A percentile compares a stretch with the other conserved stretches of the same genome.
These are phyloP conservation scores for Artomyces pyxidatus DNA, from an alignment of 768 basidiomycete genomes.

Conservation along the genomic window DNA sequence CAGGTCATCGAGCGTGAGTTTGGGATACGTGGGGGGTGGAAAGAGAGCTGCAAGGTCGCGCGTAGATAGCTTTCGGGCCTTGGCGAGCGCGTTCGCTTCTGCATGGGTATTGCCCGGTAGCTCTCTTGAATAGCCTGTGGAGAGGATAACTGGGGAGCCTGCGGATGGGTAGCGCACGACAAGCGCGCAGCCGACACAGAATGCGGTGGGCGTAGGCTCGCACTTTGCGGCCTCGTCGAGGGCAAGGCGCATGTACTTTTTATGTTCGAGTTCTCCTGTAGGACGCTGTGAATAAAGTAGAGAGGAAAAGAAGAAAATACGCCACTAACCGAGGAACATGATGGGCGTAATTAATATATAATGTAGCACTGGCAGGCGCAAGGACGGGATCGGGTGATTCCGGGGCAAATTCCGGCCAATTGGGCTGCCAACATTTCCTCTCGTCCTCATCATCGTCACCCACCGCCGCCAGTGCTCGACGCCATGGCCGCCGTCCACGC, in stretches of 20 bases:
- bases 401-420: conserved; percentile 5
- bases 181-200: conserved; percentile 87
- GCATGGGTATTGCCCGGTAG: conserved; percentile 93
- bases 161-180: conserved; percentile 37
- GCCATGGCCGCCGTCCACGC: conserved; percentile 65
- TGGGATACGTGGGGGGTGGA: conserved; percentile 24
- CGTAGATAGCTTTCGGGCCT: conserved; percentile 43
- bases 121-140: conserved; percentile 86
- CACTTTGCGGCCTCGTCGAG: conserved; percentile 67
- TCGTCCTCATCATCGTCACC: background rate
- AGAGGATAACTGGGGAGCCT: conserved; percentile 43
- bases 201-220: conserved; percentile 62
- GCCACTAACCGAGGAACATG: background rate
- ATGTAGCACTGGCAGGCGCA: background rate
- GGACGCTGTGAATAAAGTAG: background rate
- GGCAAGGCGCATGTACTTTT: conserved; percentile 50
- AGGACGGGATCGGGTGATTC: too few species aligned
- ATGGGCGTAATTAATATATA: background rate
- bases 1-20: conserved; percentile 38
- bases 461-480: conserved; percentile 13
- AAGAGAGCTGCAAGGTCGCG: conserved; percentile 38
- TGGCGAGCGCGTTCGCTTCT: conserved; percentile 86
- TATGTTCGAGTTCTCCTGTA: conserved; percentile 19
- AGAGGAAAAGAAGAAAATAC: background rate
- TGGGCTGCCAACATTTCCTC: conserved; percentile 1